phyloP scores from a whole-genome alignment of 768 basidiomycete species.

The Boletus vermiculosoides region DNA sequence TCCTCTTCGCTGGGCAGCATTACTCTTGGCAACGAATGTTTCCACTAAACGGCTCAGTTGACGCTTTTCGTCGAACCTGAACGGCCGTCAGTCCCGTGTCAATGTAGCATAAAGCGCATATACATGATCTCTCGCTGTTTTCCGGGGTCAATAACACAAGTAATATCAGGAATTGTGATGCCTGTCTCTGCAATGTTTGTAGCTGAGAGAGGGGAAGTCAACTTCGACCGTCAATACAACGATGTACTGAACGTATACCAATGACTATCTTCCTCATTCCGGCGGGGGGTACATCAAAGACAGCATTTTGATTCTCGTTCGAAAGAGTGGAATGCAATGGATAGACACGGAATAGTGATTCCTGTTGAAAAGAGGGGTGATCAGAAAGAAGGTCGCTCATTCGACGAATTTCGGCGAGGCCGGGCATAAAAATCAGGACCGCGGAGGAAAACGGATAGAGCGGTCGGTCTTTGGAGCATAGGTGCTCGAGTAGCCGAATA shows the following conservation, averaged over 20 bases:
- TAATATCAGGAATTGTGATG: slow-evolving; percentile 97
- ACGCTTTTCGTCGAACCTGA: slow-evolving; percentile 93
- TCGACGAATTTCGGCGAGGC: slow-evolving; percentile 88
- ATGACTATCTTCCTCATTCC: slow-evolving; percentile 93
- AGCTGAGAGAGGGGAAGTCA: slow-evolving; percentile 41
- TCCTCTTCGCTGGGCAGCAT: slow-evolving; percentile 86
- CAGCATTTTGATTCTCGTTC: slow-evolving; percentile 85
- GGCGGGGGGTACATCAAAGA: slow-evolving; percentile 81
- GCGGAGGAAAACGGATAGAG: slow-evolving; percentile 68
- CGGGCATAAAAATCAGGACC: slow-evolving; percentile 90
- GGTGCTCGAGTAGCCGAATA: slow-evolving; percentile 71
- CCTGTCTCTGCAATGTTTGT: slow-evolving; percentile 97
- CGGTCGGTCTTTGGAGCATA: slow-evolving; percentile 67
- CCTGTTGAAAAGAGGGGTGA: slow-evolving; percentile 68
- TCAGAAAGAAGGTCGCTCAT: slow-evolving; percentile 78
- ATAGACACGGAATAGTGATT: slow-evolving; percentile 66
- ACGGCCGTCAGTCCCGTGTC: slow-evolving; percentile 2
- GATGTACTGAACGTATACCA: slow-evolving; percentile 45
- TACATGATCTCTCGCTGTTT: slow-evolving; percentile 94
- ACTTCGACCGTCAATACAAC: not conserved
- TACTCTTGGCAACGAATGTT: slow-evolving; percentile 88
- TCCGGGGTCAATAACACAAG: slow-evolving; percentile 92
- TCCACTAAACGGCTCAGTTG: slow-evolving; percentile 91
- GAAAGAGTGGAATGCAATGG: slow-evolving; percentile 93
- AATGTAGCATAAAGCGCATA: slow-evolving; percentile 3